Evolutionary conservation across 1,139 yeast genomes (phyloP), one percentile per base, ranked within the genome.

Genomic region (Protomyces pachydermus): DNA sequence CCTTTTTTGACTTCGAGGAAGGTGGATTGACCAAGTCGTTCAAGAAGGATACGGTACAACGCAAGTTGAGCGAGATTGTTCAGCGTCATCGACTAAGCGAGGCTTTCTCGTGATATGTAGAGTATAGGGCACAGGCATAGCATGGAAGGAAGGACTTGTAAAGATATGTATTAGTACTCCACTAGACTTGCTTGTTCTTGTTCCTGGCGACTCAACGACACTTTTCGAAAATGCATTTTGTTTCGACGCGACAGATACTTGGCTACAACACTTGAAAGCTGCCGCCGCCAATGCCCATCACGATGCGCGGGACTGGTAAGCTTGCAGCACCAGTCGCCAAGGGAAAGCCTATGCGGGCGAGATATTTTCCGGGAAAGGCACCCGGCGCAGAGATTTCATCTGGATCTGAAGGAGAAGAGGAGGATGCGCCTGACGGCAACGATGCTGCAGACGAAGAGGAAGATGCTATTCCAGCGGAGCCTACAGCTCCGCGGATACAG

Each of bases 1-100:
- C 51, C 35, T 58, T 58, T n/a, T 58, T 58, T 20, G 56, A 58
- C 23, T 55, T 39, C 23, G 62, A 58, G 34, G 62, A 52, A 2
- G 16, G 23, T 37, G 62, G 62, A 28, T 39, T 58, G 37, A 32
- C 42, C 42, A 25, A 52, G 35, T 37, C 56, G 10, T 58, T 58
- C 35, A 50, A 58, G 37, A 52, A 52, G 56, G 62, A 51, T 25
- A 39, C 52, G 39, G 62, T 58, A 34, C 51, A 55, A 25, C 18
- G 34, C 39, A 58, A 58, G 35, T 23, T 58, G 56, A 56, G 39
- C 12, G 56, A 51, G 52, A 58, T 58, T 42, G 62, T 58, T 9
- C 42, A 35, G 9, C 39, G 34, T 6, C 54, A 50, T 46, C 38
- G 62, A 25, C 14, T 58, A 45, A 58, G 56, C 23, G 25, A 58